Conservation (phyloP, 1,139 yeast genomes). For the Chernovozyma aurita region DNA sequence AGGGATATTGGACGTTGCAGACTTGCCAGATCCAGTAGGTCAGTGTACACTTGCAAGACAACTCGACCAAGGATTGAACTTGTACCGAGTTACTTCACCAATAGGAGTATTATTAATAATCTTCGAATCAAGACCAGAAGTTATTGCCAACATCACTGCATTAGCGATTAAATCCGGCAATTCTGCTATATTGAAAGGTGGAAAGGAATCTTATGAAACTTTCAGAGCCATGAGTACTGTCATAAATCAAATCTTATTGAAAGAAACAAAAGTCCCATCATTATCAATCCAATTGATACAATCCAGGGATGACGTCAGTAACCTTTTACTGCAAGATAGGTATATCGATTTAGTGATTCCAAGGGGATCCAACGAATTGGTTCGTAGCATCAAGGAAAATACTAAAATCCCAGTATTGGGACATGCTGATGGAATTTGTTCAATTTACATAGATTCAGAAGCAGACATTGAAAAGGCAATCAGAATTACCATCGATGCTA, state of each 20-base stretch:
- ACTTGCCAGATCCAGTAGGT: constrained; percentile 86
- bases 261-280: constrained; percentile 64
- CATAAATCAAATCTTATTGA: constrained; percentile 54
- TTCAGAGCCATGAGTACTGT: constrained; percentile 78
- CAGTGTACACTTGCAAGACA: constrained; percentile 75
- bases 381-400: constrained; percentile 73
- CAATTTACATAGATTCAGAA: constrained; percentile 72
- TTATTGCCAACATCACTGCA: constrained; percentile 95
- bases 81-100: constrained; percentile 85
- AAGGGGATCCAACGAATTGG: constrained; percentile 91
- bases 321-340: constrained; percentile 75
- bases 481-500: constrained; percentile 74
- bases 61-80: constrained; percentile 79
- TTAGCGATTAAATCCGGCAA: constrained; percentile 93
- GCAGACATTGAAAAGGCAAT: constrained; percentile 77
- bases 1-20: constrained; percentile 89
- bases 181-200: constrained; percentile 95
- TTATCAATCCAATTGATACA: constrained; percentile 82
- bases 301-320: constrained; percentile 86
- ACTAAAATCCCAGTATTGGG: constrained; percentile 97
- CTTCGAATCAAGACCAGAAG: constrained; percentile 97
- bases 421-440: constrained; percentile 97
- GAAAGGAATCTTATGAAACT: constrained; percentile 84
- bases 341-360: constrained; percentile 95
- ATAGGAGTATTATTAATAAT: constrained; percentile 91